These are phyloP conservation scores for Seiridium unicorne DNA, from an alignment of 2,329 filamentous ascomycete species.

Conservation along the genomic window DNA sequence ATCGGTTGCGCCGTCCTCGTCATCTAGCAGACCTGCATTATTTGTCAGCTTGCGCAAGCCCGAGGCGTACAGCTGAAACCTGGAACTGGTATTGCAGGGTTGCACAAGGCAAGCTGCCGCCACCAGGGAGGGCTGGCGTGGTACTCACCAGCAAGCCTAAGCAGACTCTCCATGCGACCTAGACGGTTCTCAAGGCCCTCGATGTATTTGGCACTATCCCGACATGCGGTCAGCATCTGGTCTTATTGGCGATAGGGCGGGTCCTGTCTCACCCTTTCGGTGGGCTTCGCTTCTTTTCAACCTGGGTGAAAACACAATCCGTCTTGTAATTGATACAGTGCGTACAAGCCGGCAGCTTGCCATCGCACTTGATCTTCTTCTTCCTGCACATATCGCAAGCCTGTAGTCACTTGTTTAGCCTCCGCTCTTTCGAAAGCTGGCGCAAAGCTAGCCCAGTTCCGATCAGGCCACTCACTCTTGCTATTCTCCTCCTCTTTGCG, in stretches of 20 bases:
- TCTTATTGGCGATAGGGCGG: constrained; percentile 6
- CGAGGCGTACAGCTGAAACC: not conserved
- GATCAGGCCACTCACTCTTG: constrained; percentile 60
- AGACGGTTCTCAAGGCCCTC: constrained; percentile 93
- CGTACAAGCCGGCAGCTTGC: constrained; percentile 89
- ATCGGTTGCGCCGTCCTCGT: constrained; percentile 86
- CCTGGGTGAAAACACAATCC: constrained; percentile 94
- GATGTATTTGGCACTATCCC: constrained; percentile 85
- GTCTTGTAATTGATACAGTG: constrained; percentile 99
- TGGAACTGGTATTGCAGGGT: not conserved
- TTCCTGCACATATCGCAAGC: constrained; percentile 97
- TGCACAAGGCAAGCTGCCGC: not conserved
- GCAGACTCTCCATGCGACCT: constrained; percentile 90
- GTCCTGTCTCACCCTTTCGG: constrained; percentile 76
- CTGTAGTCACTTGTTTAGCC: constrained; percentile 38
- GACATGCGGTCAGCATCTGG: not conserved
- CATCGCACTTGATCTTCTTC: constrained; percentile 97
- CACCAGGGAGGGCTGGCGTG: not conserved
- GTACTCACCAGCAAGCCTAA: constrained; percentile 71
- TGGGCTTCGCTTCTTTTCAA: constrained; percentile 97
- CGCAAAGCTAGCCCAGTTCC: not conserved
- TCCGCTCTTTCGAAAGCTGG: no score
- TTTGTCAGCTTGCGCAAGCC: constrained; percentile 20
- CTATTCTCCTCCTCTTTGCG: constrained; percentile 84
- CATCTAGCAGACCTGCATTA: constrained; percentile 66